phyloP scores from a whole-genome alignment of 2,329 filamentous ascomycete species.

The Mariannaea elegans region DNA sequence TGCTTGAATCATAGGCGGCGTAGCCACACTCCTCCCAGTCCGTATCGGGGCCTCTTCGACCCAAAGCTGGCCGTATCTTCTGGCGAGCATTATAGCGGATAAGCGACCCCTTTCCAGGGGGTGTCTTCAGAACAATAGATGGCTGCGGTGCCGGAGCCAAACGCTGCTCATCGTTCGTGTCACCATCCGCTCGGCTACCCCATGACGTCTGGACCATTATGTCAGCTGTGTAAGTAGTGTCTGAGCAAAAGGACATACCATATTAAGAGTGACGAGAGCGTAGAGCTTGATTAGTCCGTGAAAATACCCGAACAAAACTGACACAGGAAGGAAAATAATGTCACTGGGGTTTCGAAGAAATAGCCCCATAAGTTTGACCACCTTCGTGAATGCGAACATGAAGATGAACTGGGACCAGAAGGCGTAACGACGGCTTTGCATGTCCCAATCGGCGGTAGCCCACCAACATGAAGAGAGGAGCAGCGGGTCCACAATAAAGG shows the following conservation, averaged over 20 bases:
- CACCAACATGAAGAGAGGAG: constrained; percentile 75
- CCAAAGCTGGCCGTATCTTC: constrained; percentile 47
- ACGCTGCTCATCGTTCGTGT: constrained; percentile 80
- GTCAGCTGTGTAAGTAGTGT: constrained; percentile 19
- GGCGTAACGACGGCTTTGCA: constrained; percentile 59
- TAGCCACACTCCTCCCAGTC: constrained; percentile 45
- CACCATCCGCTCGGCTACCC: constrained; percentile 92
- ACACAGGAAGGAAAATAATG: constrained; percentile 81
- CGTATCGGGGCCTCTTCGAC: constrained; percentile 30
- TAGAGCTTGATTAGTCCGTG: constrained; percentile 94
- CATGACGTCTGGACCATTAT: constrained; percentile 77
- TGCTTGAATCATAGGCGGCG: constrained; percentile 49
- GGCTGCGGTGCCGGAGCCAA: constrained; percentile 62
- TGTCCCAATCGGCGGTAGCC: constrained; percentile 70
- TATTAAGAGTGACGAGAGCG: constrained; percentile 81
- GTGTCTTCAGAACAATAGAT: constrained; percentile 53
- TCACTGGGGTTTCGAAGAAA: constrained; percentile 87
- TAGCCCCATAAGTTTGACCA: constrained; percentile 88
- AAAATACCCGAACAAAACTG: constrained; percentile 89
- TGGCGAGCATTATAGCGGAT: constrained; percentile 57
- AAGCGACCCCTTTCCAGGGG: constrained; percentile 53
- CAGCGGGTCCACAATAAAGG: constrained; percentile 79
- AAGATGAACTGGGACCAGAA: constrained; percentile 73
- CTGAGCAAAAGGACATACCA: constrained; percentile 67
- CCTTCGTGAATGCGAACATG: constrained; percentile 86